Conservation (phyloP, 202 grass and related monocot genomes). For the Saccharum hybrid region DNA sequence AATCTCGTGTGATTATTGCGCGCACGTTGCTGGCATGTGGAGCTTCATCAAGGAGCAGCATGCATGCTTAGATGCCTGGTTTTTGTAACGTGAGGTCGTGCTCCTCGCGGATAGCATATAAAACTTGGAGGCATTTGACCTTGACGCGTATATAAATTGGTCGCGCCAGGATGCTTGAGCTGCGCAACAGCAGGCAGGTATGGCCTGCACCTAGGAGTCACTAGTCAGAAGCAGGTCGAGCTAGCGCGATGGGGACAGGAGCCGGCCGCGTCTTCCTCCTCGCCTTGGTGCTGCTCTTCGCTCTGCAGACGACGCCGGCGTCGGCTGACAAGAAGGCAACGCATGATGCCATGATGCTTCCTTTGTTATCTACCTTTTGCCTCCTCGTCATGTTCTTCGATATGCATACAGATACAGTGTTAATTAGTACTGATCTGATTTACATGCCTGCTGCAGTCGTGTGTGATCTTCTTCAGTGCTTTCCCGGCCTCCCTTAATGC, state of each 20-base stretch:
- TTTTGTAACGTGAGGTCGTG: slow-evolving; percentile 8
- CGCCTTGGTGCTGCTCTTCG: slow-evolving; percentile 33
- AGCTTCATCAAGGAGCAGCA: neutral
- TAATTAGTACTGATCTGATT: neutral
- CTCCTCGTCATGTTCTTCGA: too few species aligned
- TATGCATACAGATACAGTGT: neutral
- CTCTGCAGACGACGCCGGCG: slow-evolving; percentile 47
- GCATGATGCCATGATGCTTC: neutral
- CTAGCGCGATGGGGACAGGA: neutral
- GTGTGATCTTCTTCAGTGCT: neutral
- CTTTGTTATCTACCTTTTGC: neutral
- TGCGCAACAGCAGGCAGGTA: neutral
- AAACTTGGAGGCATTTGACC: slow-evolving; percentile 1
- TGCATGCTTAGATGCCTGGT: neutral
- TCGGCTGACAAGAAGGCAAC: slow-evolving; percentile 49
- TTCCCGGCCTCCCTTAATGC: neutral
- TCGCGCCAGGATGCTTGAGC: neutral
- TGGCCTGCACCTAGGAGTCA: neutral
- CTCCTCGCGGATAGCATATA: slow-evolving; percentile 1
- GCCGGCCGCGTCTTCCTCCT: slow-evolving; percentile 11
- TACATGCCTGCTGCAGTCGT: slow-evolving; percentile 20
- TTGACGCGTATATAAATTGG: slow-evolving; percentile 36
- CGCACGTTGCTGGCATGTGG: slow-evolving; percentile 15
- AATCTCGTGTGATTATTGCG: neutral
- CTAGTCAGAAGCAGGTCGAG: neutral